phyloP scores from a whole-genome alignment of 2,329 filamentous ascomycete genomes.

The Didymella keratinophila region DNA sequence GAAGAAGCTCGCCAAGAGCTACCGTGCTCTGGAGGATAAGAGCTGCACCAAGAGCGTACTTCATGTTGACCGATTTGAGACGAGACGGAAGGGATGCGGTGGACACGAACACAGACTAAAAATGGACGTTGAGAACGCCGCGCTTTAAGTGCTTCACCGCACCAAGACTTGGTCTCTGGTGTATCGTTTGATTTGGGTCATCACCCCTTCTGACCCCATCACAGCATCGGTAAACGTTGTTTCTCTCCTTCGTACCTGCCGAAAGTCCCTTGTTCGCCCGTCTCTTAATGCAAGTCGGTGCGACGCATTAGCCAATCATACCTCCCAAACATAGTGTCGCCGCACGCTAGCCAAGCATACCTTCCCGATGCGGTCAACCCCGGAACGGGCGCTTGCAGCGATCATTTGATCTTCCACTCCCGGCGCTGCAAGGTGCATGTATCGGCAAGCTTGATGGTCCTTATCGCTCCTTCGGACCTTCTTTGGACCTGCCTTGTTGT shows the following conservation, averaged over 20 bases:
- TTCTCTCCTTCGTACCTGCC: conserved; percentile 20
- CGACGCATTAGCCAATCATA: conserved; percentile 10
- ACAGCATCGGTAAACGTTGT: conserved; percentile 10
- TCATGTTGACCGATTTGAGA: conserved; percentile 29
- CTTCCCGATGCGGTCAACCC: conserved; percentile 15
- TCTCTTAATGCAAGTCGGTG: conserved; percentile 12
- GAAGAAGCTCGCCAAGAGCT: conserved; percentile 40
- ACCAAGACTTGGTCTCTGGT: neutral
- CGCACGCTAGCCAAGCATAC: conserved; percentile 15
- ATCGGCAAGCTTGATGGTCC: conserved; percentile 9
- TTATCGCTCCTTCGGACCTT: conserved; percentile 17
- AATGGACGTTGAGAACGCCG: neutral
- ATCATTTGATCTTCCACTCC: conserved; percentile 20
- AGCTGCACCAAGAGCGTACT: conserved; percentile 43
- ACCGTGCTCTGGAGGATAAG: conserved; percentile 40
- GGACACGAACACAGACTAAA: neutral
- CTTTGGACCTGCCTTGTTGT: conserved; percentile 17
- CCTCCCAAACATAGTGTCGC: conserved; percentile 5
- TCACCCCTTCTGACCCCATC: conserved; percentile 11
- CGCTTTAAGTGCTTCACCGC: conserved; percentile 8
- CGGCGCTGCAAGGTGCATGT: conserved; percentile 5
- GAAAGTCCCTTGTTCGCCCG: conserved; percentile 21
- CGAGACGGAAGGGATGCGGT: conserved; percentile 2
- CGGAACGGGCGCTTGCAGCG: conserved; percentile 21
- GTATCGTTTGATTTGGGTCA: conserved; percentile 8